phyloP scores from a whole-genome alignment of 2,329 filamentous ascomycete genomes.

The Aspergillus neotritici region DNA sequence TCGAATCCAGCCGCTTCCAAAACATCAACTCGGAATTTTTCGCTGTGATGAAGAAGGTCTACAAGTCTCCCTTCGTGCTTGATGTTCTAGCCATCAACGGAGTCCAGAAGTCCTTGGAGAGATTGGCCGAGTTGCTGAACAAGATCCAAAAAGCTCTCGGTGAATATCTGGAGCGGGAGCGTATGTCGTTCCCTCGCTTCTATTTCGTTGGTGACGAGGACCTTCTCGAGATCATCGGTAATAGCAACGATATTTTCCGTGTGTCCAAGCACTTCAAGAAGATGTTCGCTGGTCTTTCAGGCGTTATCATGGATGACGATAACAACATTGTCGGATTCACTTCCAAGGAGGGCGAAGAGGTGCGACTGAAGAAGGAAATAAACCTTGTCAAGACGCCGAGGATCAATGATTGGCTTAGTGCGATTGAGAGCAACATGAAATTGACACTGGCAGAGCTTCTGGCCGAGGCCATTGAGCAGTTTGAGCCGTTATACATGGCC shows the following conservation, averaged over 20 bases:
- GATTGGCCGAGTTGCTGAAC: constrained; percentile 91
- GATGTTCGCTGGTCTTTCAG: constrained; percentile 97
- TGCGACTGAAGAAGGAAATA: constrained; percentile 82
- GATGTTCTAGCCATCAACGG: constrained; percentile 95
- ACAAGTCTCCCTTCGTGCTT: constrained; percentile 89
- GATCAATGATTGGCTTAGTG: constrained; percentile 98
- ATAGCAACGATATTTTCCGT: constrained; percentile 93
- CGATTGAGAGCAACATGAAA: constrained; percentile 91
- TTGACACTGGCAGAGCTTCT: constrained; percentile 84
- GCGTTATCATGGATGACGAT: constrained; percentile 85
- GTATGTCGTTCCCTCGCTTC: constrained; percentile 95
- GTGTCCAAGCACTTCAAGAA: constrained; percentile 99
- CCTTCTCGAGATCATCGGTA: constrained; percentile 96
- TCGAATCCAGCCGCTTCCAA: constrained; percentile 93
- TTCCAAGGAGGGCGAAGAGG: constrained; percentile 89
- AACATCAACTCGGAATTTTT: constrained; percentile 99
- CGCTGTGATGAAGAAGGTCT: constrained; percentile 99
- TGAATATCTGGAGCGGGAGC: constrained; percentile 96
- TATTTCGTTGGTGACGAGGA: constrained; percentile 99
- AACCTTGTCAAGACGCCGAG: constrained; percentile 88
- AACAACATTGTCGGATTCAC: constrained; percentile 84
- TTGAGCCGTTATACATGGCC: constrained; percentile 69
- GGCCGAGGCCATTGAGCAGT: constrained; percentile 77
- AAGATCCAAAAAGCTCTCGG: constrained; percentile 99
- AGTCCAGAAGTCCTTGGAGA: constrained; percentile 91